Percentiles rank a stretch among this genome's conserved stretches.
Conservation (phyloP, 2,329 filamentous ascomycete species). For the Lecanicillium sp. region DNA sequence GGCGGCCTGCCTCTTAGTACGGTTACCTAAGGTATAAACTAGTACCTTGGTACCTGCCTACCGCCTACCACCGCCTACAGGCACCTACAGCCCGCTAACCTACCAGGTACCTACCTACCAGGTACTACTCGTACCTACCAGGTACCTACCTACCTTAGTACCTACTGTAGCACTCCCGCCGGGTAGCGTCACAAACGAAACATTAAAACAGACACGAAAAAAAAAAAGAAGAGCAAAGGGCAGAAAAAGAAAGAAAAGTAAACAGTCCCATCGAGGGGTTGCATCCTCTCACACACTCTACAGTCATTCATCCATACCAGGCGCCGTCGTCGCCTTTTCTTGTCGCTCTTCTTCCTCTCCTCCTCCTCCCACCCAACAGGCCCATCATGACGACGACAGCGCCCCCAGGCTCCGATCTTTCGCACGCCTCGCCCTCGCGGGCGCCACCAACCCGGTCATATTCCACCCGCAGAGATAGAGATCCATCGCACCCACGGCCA, state of each 20-base stretch:
- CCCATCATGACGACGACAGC: constrained; percentile 25
- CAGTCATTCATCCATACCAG: neutral
- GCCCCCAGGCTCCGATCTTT: constrained; percentile 19
- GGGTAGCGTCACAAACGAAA: constrained; percentile 7
- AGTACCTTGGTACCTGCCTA: too few relatives aligned
- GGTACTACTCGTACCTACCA: too few relatives aligned
- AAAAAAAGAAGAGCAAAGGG: neutral
- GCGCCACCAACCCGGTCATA: constrained; percentile 29
- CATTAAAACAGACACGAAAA: neutral
- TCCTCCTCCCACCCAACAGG: constrained; percentile 11
- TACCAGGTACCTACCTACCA: too few relatives aligned
- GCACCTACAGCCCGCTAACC: too few relatives aligned
- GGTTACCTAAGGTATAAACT: too few relatives aligned
- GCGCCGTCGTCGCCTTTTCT: neutral
- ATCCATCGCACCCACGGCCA: constrained; percentile 17
- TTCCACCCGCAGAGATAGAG: constrained; percentile 21
- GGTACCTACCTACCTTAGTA: too few relatives aligned
- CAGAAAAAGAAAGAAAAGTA: neutral
- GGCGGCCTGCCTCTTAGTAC: too few relatives aligned
- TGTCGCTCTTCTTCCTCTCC: neutral
- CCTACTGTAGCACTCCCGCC: too few relatives aligned
- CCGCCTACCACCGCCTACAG: too few relatives aligned
- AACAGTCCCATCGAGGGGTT: neutral
- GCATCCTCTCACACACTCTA: neutral
- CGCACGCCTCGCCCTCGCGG: constrained; percentile 21